Evolutionary conservation across 495 filamentous ascomycete species (phyloP).

Genomic region (Wilcoxina mikolae): DNA sequence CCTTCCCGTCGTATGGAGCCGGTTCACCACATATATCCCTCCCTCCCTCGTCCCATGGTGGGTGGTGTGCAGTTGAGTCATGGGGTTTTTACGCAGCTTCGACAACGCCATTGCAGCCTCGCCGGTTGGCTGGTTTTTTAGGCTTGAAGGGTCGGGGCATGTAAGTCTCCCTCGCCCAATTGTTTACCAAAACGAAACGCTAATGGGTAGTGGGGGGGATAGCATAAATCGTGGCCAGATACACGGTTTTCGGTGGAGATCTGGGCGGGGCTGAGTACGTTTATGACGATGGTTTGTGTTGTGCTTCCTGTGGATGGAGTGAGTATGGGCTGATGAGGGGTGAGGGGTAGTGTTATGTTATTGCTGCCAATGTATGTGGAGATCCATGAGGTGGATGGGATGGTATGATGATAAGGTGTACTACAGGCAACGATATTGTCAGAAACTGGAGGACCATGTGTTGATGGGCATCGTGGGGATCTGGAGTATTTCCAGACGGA

Average conservation of each 20-base stretch:
- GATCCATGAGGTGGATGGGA: too few species aligned
- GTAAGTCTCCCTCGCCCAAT: not conserved
- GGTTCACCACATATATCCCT: too few species aligned
- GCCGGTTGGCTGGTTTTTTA: constrained; percentile 1
- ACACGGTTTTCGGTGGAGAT: constrained; percentile 2
- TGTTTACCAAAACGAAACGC: not conserved
- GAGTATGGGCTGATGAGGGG: not conserved
- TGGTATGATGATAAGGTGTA: not conserved
- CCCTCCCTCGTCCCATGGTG: too few species aligned
- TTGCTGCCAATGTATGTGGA: constrained; percentile 28
- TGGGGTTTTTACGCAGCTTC: not conserved
- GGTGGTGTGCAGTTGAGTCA: too few species aligned
- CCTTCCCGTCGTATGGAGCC: too few species aligned
- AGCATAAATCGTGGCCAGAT: not conserved
- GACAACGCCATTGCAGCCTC: not conserved
- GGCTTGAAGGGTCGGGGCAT: not conserved
- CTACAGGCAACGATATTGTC: constrained; percentile 30
- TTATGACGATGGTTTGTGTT: not conserved
- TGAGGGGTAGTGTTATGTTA: constrained; percentile 38
- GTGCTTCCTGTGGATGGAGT: not conserved
- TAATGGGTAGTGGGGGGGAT: not conserved
- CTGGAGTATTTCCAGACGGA: constrained; percentile 26
- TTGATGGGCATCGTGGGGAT: constrained; percentile 40
- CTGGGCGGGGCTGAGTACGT: not conserved
- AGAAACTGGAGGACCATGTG: constrained; percentile 50